Conservation (phyloP, 495 filamentous ascomycete genomes). For the Polyplosphaeria fusca region DNA sequence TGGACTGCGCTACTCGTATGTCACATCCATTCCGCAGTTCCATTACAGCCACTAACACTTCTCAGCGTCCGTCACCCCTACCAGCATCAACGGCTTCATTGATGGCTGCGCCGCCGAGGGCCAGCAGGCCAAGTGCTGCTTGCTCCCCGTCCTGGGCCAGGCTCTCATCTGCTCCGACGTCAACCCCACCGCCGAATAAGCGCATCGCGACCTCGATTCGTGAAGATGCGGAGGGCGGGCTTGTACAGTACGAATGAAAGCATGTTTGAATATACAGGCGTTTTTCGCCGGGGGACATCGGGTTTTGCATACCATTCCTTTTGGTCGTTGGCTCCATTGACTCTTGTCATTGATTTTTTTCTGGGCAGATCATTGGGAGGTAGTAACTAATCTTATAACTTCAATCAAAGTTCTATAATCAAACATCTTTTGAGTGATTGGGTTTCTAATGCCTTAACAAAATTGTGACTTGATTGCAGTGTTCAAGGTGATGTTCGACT, state of each 20-base stretch:
- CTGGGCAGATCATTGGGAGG: background rate
- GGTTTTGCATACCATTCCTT: background rate
- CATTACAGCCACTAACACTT: constrained; percentile 4
- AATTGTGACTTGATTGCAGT: too few relatives aligned
- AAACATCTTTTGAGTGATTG: too few relatives aligned
- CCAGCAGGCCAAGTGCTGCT: constrained; percentile 44
- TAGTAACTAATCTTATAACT: too few relatives aligned
- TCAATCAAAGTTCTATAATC: background rate
- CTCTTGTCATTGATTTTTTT: background rate
- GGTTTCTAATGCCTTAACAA: too few relatives aligned
- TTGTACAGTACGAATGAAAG: constrained; percentile 5
- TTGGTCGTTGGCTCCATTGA: constrained; percentile 1
- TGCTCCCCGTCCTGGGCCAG: constrained; percentile 36
- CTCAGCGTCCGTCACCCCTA: constrained; percentile 25
- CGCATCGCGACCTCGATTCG: background rate
- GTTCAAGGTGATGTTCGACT: too few relatives aligned
- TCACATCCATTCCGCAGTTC: constrained; percentile 2
- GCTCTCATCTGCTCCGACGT: constrained; percentile 31
- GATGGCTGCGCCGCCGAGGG: constrained; percentile 38
- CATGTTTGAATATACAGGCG: constrained; percentile 7
- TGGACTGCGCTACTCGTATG: constrained; percentile 49
- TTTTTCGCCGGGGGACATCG: constrained; percentile 1
- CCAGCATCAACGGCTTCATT: constrained; percentile 31
- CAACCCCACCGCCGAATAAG: constrained; percentile 19
- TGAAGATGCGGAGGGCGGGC: background rate